These are phyloP conservation scores for Veloporphyrellus conicus DNA, from an alignment of 1,284 basidiomycete genomes.

Conservation along the genomic window DNA sequence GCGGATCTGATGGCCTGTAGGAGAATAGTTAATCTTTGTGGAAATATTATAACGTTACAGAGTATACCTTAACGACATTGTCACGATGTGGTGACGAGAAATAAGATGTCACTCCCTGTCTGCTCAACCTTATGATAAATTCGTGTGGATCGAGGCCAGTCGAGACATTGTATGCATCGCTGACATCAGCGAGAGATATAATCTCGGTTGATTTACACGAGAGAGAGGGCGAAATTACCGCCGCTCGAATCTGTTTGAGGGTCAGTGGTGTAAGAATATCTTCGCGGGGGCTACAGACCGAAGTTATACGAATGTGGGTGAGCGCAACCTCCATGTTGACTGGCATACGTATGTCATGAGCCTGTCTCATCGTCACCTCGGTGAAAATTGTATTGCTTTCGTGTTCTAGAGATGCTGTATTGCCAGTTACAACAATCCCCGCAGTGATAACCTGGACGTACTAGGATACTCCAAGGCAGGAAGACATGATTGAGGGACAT, in stretches of 20 bases:
- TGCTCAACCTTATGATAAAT: slow-evolving; percentile 73
- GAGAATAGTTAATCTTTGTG: slow-evolving; percentile 1
- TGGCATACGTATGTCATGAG: slow-evolving; percentile 57
- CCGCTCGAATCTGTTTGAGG: slow-evolving; percentile 53
- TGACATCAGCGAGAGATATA: slow-evolving; percentile 73
- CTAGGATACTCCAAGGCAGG: slow-evolving; percentile 51
- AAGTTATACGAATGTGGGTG: slow-evolving; percentile 65
- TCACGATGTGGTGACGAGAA: slow-evolving; percentile 69
- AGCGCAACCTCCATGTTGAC: slow-evolving; percentile 59
- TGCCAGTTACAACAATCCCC: slow-evolving; percentile 9
- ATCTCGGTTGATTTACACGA: slow-evolving; percentile 75
- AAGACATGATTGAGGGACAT: slow-evolving; percentile 50
- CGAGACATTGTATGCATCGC: slow-evolving; percentile 78
- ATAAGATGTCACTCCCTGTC: slow-evolving; percentile 64
- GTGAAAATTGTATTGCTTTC: slow-evolving; percentile 51
- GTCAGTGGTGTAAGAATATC: slow-evolving; percentile 9
- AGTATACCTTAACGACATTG: slow-evolving; percentile 65
- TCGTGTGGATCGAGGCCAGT: slow-evolving; percentile 73
- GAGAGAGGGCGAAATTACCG: slow-evolving; percentile 57
- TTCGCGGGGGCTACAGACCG: slow-evolving; percentile 40
- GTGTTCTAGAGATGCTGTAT: slow-evolving; percentile 53
- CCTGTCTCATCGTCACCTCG: slow-evolving; percentile 61
- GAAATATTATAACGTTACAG: background rate
- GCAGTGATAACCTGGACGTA: slow-evolving; percentile 30
- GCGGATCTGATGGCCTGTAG: slow-evolving; percentile 60